Evolutionary conservation across 495 filamentous ascomycete genomes (phyloP), one percentile per base, ranked within the genome.

Genomic region (Aspergillus egyptiacus): DNA sequence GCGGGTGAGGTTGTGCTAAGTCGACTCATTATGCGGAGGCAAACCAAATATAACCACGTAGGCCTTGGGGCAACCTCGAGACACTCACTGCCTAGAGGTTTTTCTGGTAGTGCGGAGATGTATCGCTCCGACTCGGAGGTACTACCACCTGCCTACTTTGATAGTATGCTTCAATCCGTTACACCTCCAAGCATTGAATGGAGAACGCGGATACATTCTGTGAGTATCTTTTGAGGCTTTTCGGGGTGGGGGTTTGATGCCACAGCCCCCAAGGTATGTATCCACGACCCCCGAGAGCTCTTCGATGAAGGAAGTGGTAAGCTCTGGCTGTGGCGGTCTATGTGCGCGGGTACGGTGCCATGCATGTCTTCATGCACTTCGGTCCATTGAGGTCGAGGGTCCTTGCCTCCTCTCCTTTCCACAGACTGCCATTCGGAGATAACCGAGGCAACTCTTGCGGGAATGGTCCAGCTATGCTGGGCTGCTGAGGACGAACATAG

Each of bases 221-320:
- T 18, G n/a, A 33, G 15, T 6, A 9, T 15, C 10, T 33, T 10
- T 18, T 23, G 32, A 13, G 4, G 11, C 13, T 27, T 27, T 3
- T 20, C 11, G 33, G 22, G 11, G 24, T 1, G 13, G 24, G n/a
- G 34, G 48, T 51, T 51, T 51, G 48, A 51, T 51, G 48, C 44
- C 39, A 51, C 48, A 38, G 24, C 15, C 35, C 28, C 28, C 13
- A 37, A 37, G 17, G 35, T 20, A 37, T 20, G 15, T 11, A 14
- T 37, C 35, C 35, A 24, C 18, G 17, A 5, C 25, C 15, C 24
- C 11, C 23, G 28, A 19, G 20, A 20, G 25, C 28, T 32, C n/a
- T 10, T 43, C 25, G 14, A 31, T 32, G 8, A 10, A 46, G 13
- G 10, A 46, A 15, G 19, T 36, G 31, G 20, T 35, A 36, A 10